Evolutionary conservation across 2,329 filamentous ascomycete genomes (phyloP).

Genomic region (Monilinia polystroma): DNA sequence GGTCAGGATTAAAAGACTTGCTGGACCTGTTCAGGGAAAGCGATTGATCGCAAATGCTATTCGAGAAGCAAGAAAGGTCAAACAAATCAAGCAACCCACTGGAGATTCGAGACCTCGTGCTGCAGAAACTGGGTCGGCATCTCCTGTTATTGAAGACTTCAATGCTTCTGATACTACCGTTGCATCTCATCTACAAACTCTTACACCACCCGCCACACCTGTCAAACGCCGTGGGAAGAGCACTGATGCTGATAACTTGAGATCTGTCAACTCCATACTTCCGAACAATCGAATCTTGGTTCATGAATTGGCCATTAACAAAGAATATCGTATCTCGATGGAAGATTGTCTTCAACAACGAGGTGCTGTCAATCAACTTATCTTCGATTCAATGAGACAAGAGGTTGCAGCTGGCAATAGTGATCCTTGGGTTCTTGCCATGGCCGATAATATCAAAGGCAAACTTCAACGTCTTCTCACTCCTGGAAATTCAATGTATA

Average conservation of each 20-base stretch:
- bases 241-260: constrained; percentile 36
- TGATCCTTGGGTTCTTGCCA: constrained; percentile 66
- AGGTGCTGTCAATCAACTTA: constrained; percentile 56
- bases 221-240: constrained; percentile 31
- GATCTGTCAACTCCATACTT: constrained; percentile 49
- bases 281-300: constrained; percentile 74
- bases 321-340: constrained; percentile 68
- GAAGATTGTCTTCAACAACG: constrained; percentile 59
- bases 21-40: constrained; percentile 69
- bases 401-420: constrained; percentile 63
- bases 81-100: constrained; percentile 62
- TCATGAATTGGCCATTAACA: constrained; percentile 78
- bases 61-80: constrained; percentile 64
- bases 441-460: constrained; percentile 68
- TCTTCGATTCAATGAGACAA: constrained; percentile 59
- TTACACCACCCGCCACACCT: constrained; percentile 55
- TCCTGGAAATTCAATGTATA: constrained; percentile 70
- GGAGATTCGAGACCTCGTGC: constrained; percentile 71
- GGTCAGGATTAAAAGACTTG: constrained; percentile 75
- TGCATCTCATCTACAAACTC: constrained; percentile 47
- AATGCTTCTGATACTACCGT: constrained; percentile 45
- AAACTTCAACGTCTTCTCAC: constrained; percentile 72
- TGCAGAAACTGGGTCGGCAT: constrained; percentile 41
- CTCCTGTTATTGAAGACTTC: constrained; percentile 45
- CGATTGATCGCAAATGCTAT: constrained; percentile 74